Evolutionary conservation across 306 rosid genomes (phyloP).

Genomic region (Prunus mira): DNA sequence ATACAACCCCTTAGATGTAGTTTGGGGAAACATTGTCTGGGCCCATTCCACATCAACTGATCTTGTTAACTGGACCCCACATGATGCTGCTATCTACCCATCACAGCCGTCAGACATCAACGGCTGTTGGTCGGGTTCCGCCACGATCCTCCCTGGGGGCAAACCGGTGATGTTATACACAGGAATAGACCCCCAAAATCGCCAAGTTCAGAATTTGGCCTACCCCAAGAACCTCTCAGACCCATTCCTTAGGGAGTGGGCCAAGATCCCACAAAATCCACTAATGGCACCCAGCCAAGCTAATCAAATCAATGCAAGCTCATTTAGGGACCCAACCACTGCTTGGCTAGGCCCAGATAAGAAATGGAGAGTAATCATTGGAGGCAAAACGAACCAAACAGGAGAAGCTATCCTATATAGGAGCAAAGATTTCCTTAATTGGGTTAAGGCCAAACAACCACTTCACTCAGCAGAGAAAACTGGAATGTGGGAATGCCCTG

Average conservation of each 20-base stretch:
- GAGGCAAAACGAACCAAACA: slow-evolving; percentile 38
- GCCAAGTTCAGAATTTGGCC: slow-evolving; percentile 78
- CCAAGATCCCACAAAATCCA: slow-evolving; percentile 56
- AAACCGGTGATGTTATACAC: slow-evolving; percentile 73
- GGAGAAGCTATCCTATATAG: slow-evolving; percentile 56
- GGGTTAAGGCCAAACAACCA: slow-evolving; percentile 61
- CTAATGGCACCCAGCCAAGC: slow-evolving; percentile 51
- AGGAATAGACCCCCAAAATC: slow-evolving; percentile 56
- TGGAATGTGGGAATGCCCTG: slow-evolving; percentile 97
- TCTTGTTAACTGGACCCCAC: slow-evolving; percentile 76
- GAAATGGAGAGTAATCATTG: slow-evolving; percentile 56
- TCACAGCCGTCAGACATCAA: slow-evolving; percentile 59
- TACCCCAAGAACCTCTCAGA: slow-evolving; percentile 67
- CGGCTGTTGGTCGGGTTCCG: slow-evolving; percentile 90
- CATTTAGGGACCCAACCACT: slow-evolving; percentile 87
- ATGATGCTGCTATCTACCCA: slow-evolving; percentile 59
- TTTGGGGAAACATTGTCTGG: slow-evolving; percentile 89
- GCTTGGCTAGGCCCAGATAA: slow-evolving; percentile 71
- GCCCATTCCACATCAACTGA: slow-evolving; percentile 83
- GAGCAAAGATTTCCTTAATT: slow-evolving; percentile 52
- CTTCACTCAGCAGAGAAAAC: slow-evolving; percentile 50
- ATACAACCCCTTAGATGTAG: slow-evolving; percentile 65
- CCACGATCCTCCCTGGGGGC: slow-evolving; percentile 58
- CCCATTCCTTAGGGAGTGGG: slow-evolving; percentile 76
- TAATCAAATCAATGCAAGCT: slow-evolving; percentile 52